phyloP scores from a whole-genome alignment of 129 eudicot genomes.

The Glebionis coronaria region DNA sequence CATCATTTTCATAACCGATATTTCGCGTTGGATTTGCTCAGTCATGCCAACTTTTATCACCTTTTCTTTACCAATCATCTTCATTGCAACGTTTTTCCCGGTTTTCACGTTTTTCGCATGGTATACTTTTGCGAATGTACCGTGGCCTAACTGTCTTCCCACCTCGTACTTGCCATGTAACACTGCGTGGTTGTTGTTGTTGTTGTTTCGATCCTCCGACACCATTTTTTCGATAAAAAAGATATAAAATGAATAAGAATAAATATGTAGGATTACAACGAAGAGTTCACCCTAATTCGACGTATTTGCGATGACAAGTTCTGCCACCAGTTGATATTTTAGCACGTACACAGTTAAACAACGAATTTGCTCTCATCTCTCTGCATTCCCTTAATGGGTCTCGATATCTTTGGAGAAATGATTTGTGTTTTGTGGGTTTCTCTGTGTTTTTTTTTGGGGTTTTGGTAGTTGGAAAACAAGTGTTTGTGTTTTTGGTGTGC shows the following conservation, averaged over 20 bases:
- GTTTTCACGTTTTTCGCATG: conserved; percentile 51
- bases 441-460: conserved; percentile 8
- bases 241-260: neutral
- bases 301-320: conserved; percentile 91
- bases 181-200: conserved; percentile 20
- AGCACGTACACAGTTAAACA: conserved; percentile 32
- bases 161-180: conserved; percentile 76
- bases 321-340: conserved; percentile 73
- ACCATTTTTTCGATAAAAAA: conserved; percentile 30
- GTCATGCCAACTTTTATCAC: conserved; percentile 72
- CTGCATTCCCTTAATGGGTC: conserved; percentile 67
- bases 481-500: conserved; percentile 3
- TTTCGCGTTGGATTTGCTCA: conserved; percentile 81
- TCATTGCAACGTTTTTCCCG: conserved; percentile 75
- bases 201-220: conserved; percentile 41
- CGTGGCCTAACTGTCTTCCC: conserved; percentile 75
- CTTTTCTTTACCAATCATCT: conserved; percentile 75
- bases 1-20: conserved; percentile 82
- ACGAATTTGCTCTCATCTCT: conserved; percentile 62
- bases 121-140: conserved; percentile 81
- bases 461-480: conserved; percentile 2
- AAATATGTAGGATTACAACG: neutral
- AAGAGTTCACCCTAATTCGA: conserved; percentile 69
- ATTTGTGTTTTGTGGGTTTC: conserved; percentile 3
- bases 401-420: neutral